phyloP scores from a whole-genome alignment of 768 basidiomycete genomes.

The Ramaria sp. region DNA sequence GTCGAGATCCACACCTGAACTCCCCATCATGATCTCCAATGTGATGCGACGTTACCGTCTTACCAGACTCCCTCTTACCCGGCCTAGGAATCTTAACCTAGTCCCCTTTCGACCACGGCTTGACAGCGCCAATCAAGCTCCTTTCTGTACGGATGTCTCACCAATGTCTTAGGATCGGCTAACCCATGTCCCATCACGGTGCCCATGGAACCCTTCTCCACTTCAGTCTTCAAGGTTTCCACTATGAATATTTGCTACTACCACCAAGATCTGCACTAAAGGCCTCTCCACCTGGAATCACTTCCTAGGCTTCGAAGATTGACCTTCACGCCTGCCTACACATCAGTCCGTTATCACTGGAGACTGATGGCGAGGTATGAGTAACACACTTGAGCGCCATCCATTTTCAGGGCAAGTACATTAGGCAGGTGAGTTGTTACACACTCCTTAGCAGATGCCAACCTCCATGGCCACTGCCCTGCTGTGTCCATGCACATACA shows the following conservation, averaged over 20 bases:
- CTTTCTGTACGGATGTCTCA: no score
- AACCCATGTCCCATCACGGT: conserved; percentile 81
- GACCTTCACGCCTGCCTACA: conserved; percentile 69
- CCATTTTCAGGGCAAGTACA: no score
- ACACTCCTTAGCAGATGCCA: no score
- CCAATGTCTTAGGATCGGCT: no score
- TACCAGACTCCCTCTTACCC: no score
- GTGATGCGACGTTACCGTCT: no score
- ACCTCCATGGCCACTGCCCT: conserved; percentile 84
- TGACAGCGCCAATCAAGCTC: no score
- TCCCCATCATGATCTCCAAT: no score
- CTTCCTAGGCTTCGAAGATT: conserved; percentile 72
- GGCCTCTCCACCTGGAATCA: conserved; percentile 64
- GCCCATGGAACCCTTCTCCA: conserved; percentile 83
- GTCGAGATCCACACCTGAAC: no score
- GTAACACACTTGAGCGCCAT: conserved; percentile 80
- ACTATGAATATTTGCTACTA: conserved; percentile 85
- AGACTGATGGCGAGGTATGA: conserved; percentile 71
- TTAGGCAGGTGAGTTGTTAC: no score
- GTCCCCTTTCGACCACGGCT: no score
- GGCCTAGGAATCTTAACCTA: no score
- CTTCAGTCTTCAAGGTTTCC: conserved; percentile 82
- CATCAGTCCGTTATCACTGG: conserved; percentile 47
- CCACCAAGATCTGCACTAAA: conserved; percentile 83
- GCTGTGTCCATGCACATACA: conserved; percentile 84